Evolutionary conservation across 2,329 filamentous ascomycete genomes (phyloP).

Genomic region (Bipolaris bicolor): DNA sequence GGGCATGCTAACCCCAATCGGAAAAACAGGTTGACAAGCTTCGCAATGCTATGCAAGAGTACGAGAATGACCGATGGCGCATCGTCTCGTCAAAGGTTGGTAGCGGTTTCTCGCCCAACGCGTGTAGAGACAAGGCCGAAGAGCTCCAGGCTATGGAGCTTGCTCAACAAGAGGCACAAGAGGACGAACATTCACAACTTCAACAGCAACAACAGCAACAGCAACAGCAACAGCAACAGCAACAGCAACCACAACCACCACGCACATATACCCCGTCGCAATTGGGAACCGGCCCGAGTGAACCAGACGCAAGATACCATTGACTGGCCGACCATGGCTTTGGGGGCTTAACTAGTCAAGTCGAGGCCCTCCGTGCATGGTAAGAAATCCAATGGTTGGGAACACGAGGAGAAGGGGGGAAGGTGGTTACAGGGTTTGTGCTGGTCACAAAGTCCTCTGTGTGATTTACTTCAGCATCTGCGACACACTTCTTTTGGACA

Average conservation of each 20-base stretch:
- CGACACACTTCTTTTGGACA: slow-evolving; percentile 22
- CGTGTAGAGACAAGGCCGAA: slow-evolving; percentile 80
- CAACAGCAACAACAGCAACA: slow-evolving; percentile 24
- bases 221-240: slow-evolving; percentile 28
- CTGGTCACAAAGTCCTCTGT: slow-evolving; percentile 36
- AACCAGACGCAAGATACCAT: slow-evolving; percentile 42
- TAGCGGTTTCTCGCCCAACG: slow-evolving; percentile 83
- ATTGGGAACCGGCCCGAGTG: slow-evolving; percentile 38
- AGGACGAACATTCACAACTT: slow-evolving; percentile 33
- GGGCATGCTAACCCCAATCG: slow-evolving; percentile 44
- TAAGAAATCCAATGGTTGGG: slow-evolving; percentile 25
- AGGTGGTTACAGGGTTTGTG: slow-evolving; percentile 30
- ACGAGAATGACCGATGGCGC: slow-evolving; percentile 91
- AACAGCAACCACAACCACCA: slow-evolving; percentile 35
- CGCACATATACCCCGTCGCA: slow-evolving; percentile 42
- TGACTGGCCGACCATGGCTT: slow-evolving; percentile 42
- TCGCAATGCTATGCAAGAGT: slow-evolving; percentile 77
- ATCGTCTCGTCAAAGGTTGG: slow-evolving; percentile 91
- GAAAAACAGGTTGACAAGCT: slow-evolving; percentile 73
- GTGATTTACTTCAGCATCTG: slow-evolving; percentile 8
- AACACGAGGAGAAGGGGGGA: slow-evolving; percentile 6
- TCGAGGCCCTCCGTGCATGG: slow-evolving; percentile 37
- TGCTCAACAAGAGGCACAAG: slow-evolving; percentile 28
- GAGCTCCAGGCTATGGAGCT: slow-evolving; percentile 58
- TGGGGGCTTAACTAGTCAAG: slow-evolving; percentile 24